Evolutionary conservation across 2,329 filamentous ascomycete genomes (phyloP), one percentile per base, ranked within the genome.

Genomic region (Beauveria sp.): DNA sequence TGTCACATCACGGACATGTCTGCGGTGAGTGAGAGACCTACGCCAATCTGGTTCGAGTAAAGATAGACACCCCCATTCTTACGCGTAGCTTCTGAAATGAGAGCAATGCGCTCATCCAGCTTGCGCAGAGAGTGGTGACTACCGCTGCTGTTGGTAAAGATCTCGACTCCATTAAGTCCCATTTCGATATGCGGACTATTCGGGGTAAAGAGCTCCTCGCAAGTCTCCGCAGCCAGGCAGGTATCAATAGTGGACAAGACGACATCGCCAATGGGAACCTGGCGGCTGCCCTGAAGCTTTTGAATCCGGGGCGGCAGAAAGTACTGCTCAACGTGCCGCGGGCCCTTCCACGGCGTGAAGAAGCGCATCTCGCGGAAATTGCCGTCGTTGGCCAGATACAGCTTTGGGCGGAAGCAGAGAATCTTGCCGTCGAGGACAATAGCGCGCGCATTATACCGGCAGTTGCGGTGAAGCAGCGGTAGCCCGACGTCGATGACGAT

Each of bases 131-230:
- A 67, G 67, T 86, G 84, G 70, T 93, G 90, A 14, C 80, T 85
- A 7, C 86, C 89, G 58, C 81, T 86, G 3, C 81, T 85, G 71
- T 93, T 93, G 9, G 85, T 84, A 64, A 90, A 81, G 60, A 91
- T 86, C 68, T 91, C 90, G 6, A 85, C 84, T 5, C 90, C 90
- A 67, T 86, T 80, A 2, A 91, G 76, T n/a, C 82, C 81, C 76
- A 86, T 85, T 10, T 77, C 74, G 38, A 81, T 81, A 65, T 85
- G 82, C 5, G 85, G 70, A 40, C 68, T 70, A 1, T 66, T 63
- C 9, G 70, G 69, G 5, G 67, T 68, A 62, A 70, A 71, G 5
- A 72, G 65, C 63, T 77, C 74, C 54, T 77, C 74, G 46, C 75
- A 79, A 2, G 77, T 76, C 64, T 79, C 77, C 12, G 70, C 71